Evolutionary conservation across 2,329 filamentous ascomycete species (phyloP).

Genomic region (Phialocephala subalpina): DNA sequence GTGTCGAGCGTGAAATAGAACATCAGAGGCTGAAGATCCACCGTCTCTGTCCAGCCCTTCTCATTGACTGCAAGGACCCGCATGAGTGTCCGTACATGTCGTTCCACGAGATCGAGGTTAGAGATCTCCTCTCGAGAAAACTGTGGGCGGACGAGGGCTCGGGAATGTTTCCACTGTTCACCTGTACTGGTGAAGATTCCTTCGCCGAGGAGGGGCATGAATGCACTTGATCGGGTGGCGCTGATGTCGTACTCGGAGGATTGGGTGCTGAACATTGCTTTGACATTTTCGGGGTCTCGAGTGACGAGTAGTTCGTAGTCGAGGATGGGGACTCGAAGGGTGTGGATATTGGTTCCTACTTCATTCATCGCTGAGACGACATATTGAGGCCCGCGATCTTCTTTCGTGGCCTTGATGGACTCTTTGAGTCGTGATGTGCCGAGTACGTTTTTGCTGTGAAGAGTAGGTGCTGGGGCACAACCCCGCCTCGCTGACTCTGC

Average conservation of each 20-base stretch:
- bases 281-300: slow-evolving; percentile 46
- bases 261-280: slow-evolving; percentile 43
- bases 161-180: slow-evolving; percentile 46
- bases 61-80: slow-evolving; percentile 21
- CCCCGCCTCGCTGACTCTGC: slow-evolving; percentile 42
- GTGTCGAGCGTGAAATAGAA: slow-evolving; percentile 72
- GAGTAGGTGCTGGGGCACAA: slow-evolving; percentile 42
- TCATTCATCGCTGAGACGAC: slow-evolving; percentile 44
- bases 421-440: slow-evolving; percentile 44
- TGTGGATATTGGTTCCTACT: slow-evolving; percentile 43
- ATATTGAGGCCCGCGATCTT: slow-evolving; percentile 46
- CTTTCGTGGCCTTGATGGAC: slow-evolving; percentile 45
- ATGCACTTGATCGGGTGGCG: slow-evolving; percentile 44
- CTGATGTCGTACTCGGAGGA: slow-evolving; percentile 47
- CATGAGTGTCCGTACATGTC: slow-evolving; percentile 47
- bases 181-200: slow-evolving; percentile 37
- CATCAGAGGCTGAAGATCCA: slow-evolving; percentile 69
- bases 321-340: slow-evolving; percentile 46
- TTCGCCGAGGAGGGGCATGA: slow-evolving; percentile 39
- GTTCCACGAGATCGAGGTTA: slow-evolving; percentile 52
- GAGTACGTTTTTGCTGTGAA: slow-evolving; percentile 45
- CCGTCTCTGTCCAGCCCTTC: slow-evolving; percentile 47
- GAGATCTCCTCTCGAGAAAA: slow-evolving; percentile 53
- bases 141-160: slow-evolving; percentile 50
- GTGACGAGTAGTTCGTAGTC: slow-evolving; percentile 49